Percentiles rank a stretch among this genome's conserved stretches.
Conservation (phyloP, 1,284 basidiomycete species). For the Sparassis latifolia region DNA sequence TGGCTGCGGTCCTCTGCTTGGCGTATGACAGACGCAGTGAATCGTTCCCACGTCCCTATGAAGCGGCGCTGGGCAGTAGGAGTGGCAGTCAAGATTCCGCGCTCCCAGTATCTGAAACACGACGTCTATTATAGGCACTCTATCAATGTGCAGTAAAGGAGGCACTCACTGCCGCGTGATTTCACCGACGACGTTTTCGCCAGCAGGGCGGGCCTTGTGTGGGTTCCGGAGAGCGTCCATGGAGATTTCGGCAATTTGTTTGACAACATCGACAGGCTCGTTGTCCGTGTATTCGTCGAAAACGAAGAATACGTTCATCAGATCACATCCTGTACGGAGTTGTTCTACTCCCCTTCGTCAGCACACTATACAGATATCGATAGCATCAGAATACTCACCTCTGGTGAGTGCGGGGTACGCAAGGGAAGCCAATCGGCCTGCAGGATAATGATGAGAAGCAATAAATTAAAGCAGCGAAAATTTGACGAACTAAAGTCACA, state of each 20-base stretch:
- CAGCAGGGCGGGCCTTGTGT: slow-evolving; percentile 5
- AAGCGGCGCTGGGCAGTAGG: slow-evolving; percentile 8
- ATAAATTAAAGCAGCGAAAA: not conserved
- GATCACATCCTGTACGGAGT: slow-evolving; percentile 11
- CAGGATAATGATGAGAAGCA: not conserved
- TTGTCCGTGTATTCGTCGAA: slow-evolving; percentile 21
- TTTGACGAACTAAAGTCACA: slow-evolving; percentile 17
- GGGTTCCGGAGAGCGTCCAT: slow-evolving; percentile 20
- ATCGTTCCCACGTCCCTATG: slow-evolving; percentile 11
- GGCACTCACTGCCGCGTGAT: slow-evolving; percentile 18
- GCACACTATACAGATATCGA: not conserved
- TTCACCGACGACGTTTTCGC: slow-evolving; percentile 14
- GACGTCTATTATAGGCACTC: not conserved
- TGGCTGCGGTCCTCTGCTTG: slow-evolving; percentile 22
- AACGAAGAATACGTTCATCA: slow-evolving; percentile 21
- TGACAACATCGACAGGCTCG: slow-evolving; percentile 3
- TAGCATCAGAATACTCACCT: slow-evolving; percentile 1
- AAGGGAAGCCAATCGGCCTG: slow-evolving; percentile 14
- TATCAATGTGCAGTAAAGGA: not conserved
- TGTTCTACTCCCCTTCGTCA: slow-evolving; percentile 6
- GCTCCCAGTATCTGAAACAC: slow-evolving; percentile 13
- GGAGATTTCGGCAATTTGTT: slow-evolving; percentile 11
- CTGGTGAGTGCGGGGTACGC: slow-evolving; percentile 7
- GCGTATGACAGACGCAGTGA: slow-evolving; percentile 22
- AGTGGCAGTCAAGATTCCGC: slow-evolving; percentile 6